Evolutionary conservation across 768 basidiomycete species (phyloP), one percentile per base, ranked within the genome.

Genomic region (Kwoniella sp.): DNA sequence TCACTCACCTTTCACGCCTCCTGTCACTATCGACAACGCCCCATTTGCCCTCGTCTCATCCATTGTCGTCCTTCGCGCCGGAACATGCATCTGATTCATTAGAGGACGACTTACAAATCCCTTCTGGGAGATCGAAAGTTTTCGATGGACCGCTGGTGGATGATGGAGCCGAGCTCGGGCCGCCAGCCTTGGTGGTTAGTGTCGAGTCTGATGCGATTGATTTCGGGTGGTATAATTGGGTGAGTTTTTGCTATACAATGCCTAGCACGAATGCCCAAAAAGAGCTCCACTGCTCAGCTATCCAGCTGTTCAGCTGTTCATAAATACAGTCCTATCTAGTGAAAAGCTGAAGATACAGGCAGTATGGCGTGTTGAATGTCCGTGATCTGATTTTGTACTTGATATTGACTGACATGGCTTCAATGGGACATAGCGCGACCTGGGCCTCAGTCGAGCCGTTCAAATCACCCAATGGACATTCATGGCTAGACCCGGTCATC

Each of bases 401-500:
- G n/a, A n/a, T n/a, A n/a, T n/a, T n/a, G n/a, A n/a, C n/a, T n/a
- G n/a, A n/a, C n/a, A n/a, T n/a, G 6, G 2, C 46, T 15, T 47
- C 9, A n/a, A 55, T 44, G 44, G 40, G 9, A 24, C 25, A 26
- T 33, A 65, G 68, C 51, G 73, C 12, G 68, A 74, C 26, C 58
- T 72, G 10, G 73, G 73, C 3, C 60, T 74, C 15, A 63, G 59
- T 37, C 57, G 73, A 29, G 70, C 70, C 12, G 70, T 69, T 2
- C 73, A 74, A 52, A 71, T 74, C 24, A 68, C 68, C 2, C 73
- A 74, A 55, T 74, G 73, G 73, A 70, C 73, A 15, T 66, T 74
- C 26, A 70, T 74, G 73, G 70, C 66, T 53, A 52, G 67, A 65
- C 68, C 62, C 49, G 60, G 58, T 26, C 73, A 74, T 58, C 73